Base-by-base conservation (phyloP, 129 eudicot species). In the Flaveria sonorensis region DNA sequence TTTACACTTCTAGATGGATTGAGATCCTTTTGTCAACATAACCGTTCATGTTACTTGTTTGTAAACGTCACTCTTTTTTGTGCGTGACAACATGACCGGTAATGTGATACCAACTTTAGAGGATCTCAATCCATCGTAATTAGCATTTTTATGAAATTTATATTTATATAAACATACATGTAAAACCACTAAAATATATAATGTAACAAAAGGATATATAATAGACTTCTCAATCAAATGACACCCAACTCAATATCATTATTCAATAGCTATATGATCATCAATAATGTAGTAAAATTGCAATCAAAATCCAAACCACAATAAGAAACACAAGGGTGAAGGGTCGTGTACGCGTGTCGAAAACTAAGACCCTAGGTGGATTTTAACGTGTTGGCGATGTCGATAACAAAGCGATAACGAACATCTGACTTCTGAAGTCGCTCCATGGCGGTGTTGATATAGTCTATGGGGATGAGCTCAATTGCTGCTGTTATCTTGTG, bases 381-480 rank as follows among this genome's bases (percentile, higher is more conserved):
- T 73, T 81, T 81, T 28, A 82, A 45, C 6, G 81, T 52, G 59
- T 82, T 82, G 0, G 56, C 82, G 3, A 82, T 20, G 19, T 77
- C 82, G 48, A 82, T 77, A 28, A 82, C 86, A 82, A 82, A 82
- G 21, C 82, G 86, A 66, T 82, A 82, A 18, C 82, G 73, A 15
- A 82, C 75, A 65, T 82, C 75, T n/a, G 75, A 47, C 56, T 77
- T 82, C 32, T 67, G 26, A 30, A 82, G 86, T 2, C 86, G 82
- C n/a, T 77, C 86, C 79, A 77, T 82, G 13, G 86, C 79, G 2
- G 79, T 77, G 55, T 82, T 82, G 28, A 82, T 77, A 21, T 82
- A 82, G 56, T 72, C 86, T 1, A 82, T 66, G 12, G 75, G 79
- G 16, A 82, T 77, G 57, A 82, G 52, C 62, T 82, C 85, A 72